Evolutionary conservation across 2,329 filamentous ascomycete genomes (phyloP), one percentile per base, ranked within the genome.

Genomic region (Mollisia scopiformis): DNA sequence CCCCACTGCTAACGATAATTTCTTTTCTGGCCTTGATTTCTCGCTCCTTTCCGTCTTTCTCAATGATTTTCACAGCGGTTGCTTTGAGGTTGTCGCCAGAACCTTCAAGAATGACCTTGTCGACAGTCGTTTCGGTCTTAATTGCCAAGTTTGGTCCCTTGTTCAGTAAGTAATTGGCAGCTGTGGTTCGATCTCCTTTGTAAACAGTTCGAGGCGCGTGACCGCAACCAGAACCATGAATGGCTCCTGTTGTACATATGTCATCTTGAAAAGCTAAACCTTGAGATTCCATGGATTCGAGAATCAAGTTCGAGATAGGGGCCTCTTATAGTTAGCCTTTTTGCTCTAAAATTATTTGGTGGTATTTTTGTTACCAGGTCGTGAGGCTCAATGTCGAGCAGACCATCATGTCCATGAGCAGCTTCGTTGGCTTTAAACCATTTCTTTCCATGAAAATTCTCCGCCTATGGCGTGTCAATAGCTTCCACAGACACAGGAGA

Each of bases 181-280:
- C 78, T 0, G 82, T 85, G 1, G 79, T 81, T 23, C 84, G 77
- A 19, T 80, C 71, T 0, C 84, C 84, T 55, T 82, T 75, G 56
- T 80, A 76, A 1, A 83, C 81, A 2, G 82, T 84, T 62, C 83
- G 75, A 13, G 80, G 76, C 1, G 73, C 81, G 69, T 86, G 83
- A 2, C 84, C 84, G 64, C 83, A 86, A 0, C 83, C 84, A 55
- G 82, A 72, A 21, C 78, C 79, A 30, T 80, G n/a, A n/a, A n/a
- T n/a, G n/a, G n/a, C 76, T 19, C 82, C 81, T 25, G 78, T 81
- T 0, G 80, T 79, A 68, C 87, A 87, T 82, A 88, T 86, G 63
- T 88, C 85, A 19, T 78, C 76, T 41, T 84, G 78, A n/a, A 84
- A 75, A 0, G 81, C 79, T 0, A 88, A 71, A 58, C 84, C 84